Evolutionary conservation across 345 rosid species (phyloP).

Genomic region (Anacardium occidentale): DNA sequence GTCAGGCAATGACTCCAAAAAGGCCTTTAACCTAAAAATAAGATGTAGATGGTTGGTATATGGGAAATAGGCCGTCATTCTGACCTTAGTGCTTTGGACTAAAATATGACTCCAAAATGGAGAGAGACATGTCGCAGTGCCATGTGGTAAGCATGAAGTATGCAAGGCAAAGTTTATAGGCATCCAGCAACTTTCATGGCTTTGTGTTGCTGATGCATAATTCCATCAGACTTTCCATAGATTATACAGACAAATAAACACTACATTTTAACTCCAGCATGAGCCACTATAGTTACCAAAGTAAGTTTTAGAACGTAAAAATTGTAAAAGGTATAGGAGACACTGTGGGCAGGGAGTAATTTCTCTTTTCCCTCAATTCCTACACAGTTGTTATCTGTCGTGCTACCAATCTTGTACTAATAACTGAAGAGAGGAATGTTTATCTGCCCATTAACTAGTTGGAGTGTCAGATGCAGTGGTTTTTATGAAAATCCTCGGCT

Average conservation of each 20-base stretch:
- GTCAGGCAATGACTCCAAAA: background rate
- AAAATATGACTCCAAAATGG: background rate
- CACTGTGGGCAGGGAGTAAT: background rate
- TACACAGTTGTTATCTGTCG: conserved; percentile 7
- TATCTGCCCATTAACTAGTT: background rate
- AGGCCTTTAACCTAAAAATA: background rate
- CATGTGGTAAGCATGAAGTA: background rate
- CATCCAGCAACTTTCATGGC: background rate
- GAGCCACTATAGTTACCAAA: conserved; percentile 18
- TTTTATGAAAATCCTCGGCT: conserved; percentile 46
- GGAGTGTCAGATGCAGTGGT: conserved; percentile 51
- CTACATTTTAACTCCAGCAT: conserved; percentile 8
- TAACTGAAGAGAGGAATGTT: background rate
- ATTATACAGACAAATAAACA: conserved; percentile 8
- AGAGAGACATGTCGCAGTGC: background rate
- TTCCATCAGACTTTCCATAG: background rate
- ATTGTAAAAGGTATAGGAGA: conserved; percentile 6
- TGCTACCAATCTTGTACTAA: background rate
- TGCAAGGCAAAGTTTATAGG: background rate
- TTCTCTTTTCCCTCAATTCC: conserved; percentile 16
- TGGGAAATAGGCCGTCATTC: background rate
- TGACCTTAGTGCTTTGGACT: background rate
- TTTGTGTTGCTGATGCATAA: background rate
- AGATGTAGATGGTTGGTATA: background rate
- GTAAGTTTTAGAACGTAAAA: background rate